Base-by-base conservation (phyloP, 306 rosid genomes). In the Cercis canadensis region DNA sequence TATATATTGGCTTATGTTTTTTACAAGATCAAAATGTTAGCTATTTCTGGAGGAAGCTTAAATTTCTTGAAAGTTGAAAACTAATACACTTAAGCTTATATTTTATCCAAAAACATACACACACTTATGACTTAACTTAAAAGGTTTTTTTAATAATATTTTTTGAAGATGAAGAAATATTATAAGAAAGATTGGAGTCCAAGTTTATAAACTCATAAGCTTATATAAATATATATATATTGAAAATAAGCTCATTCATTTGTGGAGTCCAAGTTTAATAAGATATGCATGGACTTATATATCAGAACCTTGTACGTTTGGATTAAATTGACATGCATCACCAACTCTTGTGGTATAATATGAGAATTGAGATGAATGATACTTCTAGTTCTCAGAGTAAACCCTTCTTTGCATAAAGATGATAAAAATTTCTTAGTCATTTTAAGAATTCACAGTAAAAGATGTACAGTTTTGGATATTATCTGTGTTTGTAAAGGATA, bases 41-140 rank as follows among this genome's bases (percentile, higher is more conserved):
- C 52, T 57, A 5, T 67, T 75, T 31, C 60, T 4, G 15, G 3
- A 59, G 45, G 50, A 47, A 67, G 56, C 55, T 10, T 47, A 16
- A 67, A 16, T 39, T 41, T 24, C 29, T 24, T 24, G 29, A 24
- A 24, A 24, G 29, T 49, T 24, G 0, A 14, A 10, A 64, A 29
- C 10, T 60, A 24, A 3, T 65, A 2, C 57, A 46, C 10, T 11
- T 8, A 15, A 31, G 36, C 66, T 41, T 70, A 32, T 34, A 17
- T 24, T 24, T 3, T 24, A 24, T 24, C 29, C 29, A 24, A 24
- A 24, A 24, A 24, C 3, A 24, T 24, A 24, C 3, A 1, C 29
- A 24, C 29, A 24, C 29, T 24, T 24, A 3, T 24, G 29, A 24
- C 29, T 24, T 24, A 24, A 24, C 3, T 24, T 24, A 24, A 24